Evolutionary conservation across 108 stramenopile genomes (phyloP).

Genomic region (Bacterosira constricta): DNA sequence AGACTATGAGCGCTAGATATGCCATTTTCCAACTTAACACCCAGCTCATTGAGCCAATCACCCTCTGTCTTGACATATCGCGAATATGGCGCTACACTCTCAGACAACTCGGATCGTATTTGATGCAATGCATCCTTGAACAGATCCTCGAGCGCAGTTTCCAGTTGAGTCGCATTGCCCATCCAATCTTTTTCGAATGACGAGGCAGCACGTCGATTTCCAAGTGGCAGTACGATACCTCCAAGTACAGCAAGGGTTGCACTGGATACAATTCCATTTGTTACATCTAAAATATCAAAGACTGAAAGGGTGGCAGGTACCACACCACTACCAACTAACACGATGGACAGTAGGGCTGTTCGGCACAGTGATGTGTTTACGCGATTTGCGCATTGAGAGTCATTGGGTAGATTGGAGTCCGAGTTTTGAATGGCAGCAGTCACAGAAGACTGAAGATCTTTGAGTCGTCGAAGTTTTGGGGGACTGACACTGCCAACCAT

Average conservation of each 20-base stretch:
- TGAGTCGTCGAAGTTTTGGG: slow-evolving; percentile 42
- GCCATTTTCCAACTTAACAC: slow-evolving; percentile 54
- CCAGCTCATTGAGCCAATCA: slow-evolving; percentile 47
- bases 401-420: slow-evolving; percentile 27
- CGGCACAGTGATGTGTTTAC: slow-evolving; percentile 43
- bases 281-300: slow-evolving; percentile 10
- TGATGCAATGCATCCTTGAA: slow-evolving; percentile 51
- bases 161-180: slow-evolving; percentile 31
- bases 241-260: slow-evolving; percentile 36
- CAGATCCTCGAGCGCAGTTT: slow-evolving; percentile 42
- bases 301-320: slow-evolving; percentile 16
- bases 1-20: slow-evolving; percentile 44
- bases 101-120: slow-evolving; percentile 55
- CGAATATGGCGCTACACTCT: slow-evolving; percentile 71
- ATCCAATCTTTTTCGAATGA: slow-evolving; percentile 51
- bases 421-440: slow-evolving; percentile 10
- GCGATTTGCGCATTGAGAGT: slow-evolving; percentile 12
- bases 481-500: slow-evolving; percentile 73
- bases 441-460: slow-evolving; percentile 43
- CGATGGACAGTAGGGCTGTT: slow-evolving; percentile 34
- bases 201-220: slow-evolving; percentile 30
- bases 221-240: slow-evolving; percentile 15
- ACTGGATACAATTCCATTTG: slow-evolving; percentile 21
- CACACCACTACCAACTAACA: slow-evolving; percentile 31
- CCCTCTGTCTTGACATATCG: slow-evolving; percentile 66